phyloP scores from a whole-genome alignment of 2,329 filamentous ascomycete species.

The Neurospora sp. region DNA sequence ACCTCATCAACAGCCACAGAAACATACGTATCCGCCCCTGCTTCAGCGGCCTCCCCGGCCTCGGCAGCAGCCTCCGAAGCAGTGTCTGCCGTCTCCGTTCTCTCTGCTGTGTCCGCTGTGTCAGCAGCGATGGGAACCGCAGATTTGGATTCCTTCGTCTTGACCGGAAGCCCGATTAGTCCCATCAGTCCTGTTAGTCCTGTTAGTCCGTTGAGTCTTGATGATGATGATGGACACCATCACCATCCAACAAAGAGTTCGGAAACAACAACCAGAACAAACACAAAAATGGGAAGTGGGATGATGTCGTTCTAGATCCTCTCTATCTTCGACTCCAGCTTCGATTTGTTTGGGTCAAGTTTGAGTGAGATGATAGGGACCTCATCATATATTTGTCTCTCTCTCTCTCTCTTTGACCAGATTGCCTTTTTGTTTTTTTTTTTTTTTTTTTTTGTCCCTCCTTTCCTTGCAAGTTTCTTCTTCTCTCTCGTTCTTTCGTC shows the following conservation, averaged over 20 bases:
- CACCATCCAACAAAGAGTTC: background rate
- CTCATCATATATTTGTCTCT: too few relatives aligned
- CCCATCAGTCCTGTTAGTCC: background rate
- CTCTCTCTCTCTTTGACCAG: too few relatives aligned
- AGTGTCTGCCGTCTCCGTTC: background rate
- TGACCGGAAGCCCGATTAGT: background rate
- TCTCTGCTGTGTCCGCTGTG: background rate
- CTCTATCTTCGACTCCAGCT: too few relatives aligned
- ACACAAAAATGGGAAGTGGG: background rate
- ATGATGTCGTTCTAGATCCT: background rate
- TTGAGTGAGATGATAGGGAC: too few relatives aligned
- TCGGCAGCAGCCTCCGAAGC: background rate
- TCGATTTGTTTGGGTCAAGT: too few relatives aligned
- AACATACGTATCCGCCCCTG: background rate
- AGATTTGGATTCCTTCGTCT: background rate
- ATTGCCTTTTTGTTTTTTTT: background rate
- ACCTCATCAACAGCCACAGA: background rate
- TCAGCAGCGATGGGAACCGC: background rate
- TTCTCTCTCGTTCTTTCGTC: background rate
- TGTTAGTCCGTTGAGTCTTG: background rate
- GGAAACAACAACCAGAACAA: background rate
- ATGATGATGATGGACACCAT: background rate
- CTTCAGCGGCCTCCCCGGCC: background rate
- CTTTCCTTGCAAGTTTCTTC: background rate
- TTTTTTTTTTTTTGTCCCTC: background rate